A percentile compares a stretch with the other conserved stretches of the same genome.
Conservation (phyloP, 2,329 filamentous ascomycete genomes). For the Colletotrichum magnum region DNA sequence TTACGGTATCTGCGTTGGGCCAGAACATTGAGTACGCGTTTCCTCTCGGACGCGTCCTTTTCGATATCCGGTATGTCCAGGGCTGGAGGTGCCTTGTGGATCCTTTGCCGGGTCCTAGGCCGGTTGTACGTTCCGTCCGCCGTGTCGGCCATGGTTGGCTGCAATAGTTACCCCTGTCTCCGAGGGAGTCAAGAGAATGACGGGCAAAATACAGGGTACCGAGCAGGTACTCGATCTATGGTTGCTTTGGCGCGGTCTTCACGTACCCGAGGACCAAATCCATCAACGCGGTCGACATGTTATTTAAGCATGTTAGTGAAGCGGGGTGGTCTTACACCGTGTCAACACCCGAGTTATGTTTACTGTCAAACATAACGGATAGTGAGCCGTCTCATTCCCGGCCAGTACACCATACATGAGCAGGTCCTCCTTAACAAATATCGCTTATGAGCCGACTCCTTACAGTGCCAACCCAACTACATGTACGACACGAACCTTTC, state of each 20-base stretch:
- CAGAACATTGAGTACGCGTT: conserved; percentile 67
- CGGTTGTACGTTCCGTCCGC: conserved; percentile 22
- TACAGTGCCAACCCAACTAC: neutral
- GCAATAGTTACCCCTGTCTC: neutral
- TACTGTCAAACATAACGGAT: conserved; percentile 31
- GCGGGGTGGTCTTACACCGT: conserved; percentile 11
- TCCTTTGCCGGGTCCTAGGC: conserved; percentile 52
- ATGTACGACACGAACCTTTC: no score
- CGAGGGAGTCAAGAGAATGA: neutral
- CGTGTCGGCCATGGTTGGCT: conserved; percentile 10
- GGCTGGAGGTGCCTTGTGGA: conserved; percentile 55
- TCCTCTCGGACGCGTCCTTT: conserved; percentile 66
- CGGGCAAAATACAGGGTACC: neutral
- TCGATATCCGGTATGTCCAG: conserved; percentile 63
- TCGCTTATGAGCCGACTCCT: neutral
- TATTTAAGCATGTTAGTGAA: conserved; percentile 20
- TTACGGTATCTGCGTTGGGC: conserved; percentile 68
- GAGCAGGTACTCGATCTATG: neutral
- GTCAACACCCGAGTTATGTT: neutral
- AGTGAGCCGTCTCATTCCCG: neutral
- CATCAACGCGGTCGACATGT: neutral
- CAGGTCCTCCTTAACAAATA: conserved; percentile 7
- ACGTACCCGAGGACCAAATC: neutral
- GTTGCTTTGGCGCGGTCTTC: neutral
- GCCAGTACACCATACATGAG: rapidly evolving